Evolutionary conservation across 345 rosid species (phyloP).

Genomic region (Adansonia digitata): DNA sequence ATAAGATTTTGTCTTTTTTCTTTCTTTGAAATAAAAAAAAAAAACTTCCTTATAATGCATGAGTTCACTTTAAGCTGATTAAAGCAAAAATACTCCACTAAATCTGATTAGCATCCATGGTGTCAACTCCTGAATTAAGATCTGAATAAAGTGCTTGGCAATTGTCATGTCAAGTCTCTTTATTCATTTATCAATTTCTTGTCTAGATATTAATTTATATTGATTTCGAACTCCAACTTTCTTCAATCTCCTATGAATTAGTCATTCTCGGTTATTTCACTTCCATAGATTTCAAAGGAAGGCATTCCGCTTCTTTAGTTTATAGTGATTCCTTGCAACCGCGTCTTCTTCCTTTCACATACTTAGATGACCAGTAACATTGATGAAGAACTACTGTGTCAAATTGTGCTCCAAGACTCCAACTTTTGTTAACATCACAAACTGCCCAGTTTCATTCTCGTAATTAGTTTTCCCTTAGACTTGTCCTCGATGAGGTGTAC

Average conservation of each 20-base stretch:
- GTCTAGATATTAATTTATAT: not conserved
- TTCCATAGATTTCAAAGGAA: not conserved
- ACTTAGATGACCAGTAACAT: not conserved
- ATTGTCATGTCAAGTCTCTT: not conserved
- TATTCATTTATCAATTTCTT: not conserved
- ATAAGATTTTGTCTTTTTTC: not conserved
- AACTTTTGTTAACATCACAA: not conserved
- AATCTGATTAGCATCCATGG: not conserved
- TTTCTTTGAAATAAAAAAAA: not conserved
- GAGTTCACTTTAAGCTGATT: constrained; percentile 1
- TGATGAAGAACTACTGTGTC: not conserved
- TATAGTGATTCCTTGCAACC: not conserved
- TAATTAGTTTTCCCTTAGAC: not conserved
- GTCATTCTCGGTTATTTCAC: not conserved
- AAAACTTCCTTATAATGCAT: too few species aligned
- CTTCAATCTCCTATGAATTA: not conserved
- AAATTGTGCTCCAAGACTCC: not conserved
- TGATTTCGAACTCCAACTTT: not conserved
- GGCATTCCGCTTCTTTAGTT: not conserved
- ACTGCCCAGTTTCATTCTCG: not conserved
- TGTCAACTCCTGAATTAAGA: not conserved
- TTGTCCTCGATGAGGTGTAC: not conserved
- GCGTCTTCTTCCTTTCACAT: not conserved
- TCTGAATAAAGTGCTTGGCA: not conserved
- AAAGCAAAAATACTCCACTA: not conserved